Base-by-base conservation (phyloP, 2,329 filamentous ascomycete genomes). In the Talaromyces sp. region DNA sequence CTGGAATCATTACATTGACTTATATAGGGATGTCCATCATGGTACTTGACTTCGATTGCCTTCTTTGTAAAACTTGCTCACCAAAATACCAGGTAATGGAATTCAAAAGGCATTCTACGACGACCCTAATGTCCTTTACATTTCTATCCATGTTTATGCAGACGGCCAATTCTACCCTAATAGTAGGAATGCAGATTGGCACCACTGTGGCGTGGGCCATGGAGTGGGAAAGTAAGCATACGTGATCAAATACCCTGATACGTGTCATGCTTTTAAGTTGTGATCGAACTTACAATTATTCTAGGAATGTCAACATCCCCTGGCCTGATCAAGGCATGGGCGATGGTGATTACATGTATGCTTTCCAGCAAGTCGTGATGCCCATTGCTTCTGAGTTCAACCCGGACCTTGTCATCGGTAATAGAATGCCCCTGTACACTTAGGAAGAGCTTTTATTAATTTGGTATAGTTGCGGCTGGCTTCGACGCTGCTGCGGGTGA, bases 401-500 rank as follows among this genome's bases (percentile, higher is more conserved):
- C 64, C 94, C 94, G 0, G 94, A 99, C 68, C 78, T 99, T 16
- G 92, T 97, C 24, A 94, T 99, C 60, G 72, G 77, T 80, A 67
- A 61, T 75, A 11, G n/a, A 56, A 4, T 29, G 37, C 27, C 3
- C n/a, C n/a, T 35, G 11, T 20, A n/a, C 44, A 2, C 1, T 2
- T 6, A 17, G 1, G 30, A 10, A 11, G 40, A 3, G 3, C 16
- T 16, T 3, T 33, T 52, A 40, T 60, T 62, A 57, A 68, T 37
- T 19, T 6, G 13, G 19, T 33, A 17, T 52, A 80, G 88, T 99
- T 52, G 94, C 94, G 17, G 91, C 94, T 37, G 94, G 94, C 0
- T 99, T 99, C 64, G 94, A 99, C 70, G 94, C 94, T 14, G 94
- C 94, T 0, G 90, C 89, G 59, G 94, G 94, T 11, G 94, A 99